Evolutionary conservation across 192 early-diverging fungal genomes (phyloP).

Genomic region (Pilaira anomala): DNA sequence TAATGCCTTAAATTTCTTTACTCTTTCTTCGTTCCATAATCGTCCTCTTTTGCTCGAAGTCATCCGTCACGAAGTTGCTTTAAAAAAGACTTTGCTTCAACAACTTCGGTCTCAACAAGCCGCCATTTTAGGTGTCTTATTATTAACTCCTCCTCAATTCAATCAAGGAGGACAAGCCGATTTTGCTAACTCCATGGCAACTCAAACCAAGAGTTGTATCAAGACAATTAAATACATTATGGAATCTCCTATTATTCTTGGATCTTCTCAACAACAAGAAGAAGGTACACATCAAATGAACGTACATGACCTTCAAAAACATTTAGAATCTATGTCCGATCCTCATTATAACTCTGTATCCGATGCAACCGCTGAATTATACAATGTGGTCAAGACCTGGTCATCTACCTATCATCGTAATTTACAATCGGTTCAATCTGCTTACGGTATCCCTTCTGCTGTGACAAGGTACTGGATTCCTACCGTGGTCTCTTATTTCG

Average conservation of each 20-base stretch:
- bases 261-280: no score
- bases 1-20: slow-evolving; percentile 36
- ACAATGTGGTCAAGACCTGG: slow-evolving; percentile 26
- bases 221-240: slow-evolving; percentile 23
- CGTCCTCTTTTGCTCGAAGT: slow-evolving; percentile 41
- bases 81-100: slow-evolving; percentile 47
- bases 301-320: not conserved
- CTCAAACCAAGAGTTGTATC: slow-evolving; percentile 13
- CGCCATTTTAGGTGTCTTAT: slow-evolving; percentile 59
- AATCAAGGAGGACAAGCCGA: slow-evolving; percentile 9
- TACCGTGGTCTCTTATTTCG: slow-evolving; percentile 34
- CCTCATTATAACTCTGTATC: not conserved
- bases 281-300: not conserved
- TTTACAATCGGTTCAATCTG: slow-evolving; percentile 26
- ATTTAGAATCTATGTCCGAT: not conserved
- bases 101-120: slow-evolving; percentile 56
- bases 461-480: slow-evolving; percentile 74
- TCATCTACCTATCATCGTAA: slow-evolving; percentile 37
- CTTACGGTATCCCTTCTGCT: slow-evolving; percentile 54
- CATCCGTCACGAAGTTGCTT: slow-evolving; percentile 57
- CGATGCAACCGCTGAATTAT: not conserved
- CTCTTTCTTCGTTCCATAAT: slow-evolving; percentile 10
- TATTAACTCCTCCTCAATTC: slow-evolving; percentile 45
- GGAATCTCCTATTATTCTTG: slow-evolving; percentile 14
- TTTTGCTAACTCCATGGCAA: slow-evolving; percentile 24